Percentiles rank a stretch among this genome's conserved stretches.
These are phyloP conservation scores for Lactifluus subvellereus DNA, from an alignment of 768 basidiomycete genomes.

Conservation along the genomic window DNA sequence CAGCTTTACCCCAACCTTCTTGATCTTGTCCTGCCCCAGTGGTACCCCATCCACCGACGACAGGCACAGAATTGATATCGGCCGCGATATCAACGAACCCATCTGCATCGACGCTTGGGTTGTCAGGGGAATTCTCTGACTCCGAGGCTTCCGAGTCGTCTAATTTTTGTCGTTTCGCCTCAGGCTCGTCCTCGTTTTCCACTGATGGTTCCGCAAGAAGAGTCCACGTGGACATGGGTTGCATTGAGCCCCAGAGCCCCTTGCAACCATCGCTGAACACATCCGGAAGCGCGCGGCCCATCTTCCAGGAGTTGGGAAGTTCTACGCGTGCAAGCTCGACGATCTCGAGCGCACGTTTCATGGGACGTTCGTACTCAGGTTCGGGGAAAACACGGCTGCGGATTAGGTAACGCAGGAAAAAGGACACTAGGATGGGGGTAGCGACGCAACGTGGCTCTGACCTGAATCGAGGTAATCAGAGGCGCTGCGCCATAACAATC, in stretches of 20 bases:
- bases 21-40: background rate
- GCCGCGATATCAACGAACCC: background rate
- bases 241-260: conserved; percentile 41
- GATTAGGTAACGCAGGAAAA: conserved; percentile 58
- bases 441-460: conserved; percentile 43
- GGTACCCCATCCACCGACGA: conserved; percentile 6
- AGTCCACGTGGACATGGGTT: conserved; percentile 13
- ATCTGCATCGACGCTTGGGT: background rate
- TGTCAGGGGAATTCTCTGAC: background rate
- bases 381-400: conserved; percentile 52
- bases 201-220: conserved; percentile 9
- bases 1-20: conserved; percentile 19
- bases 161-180: conserved; percentile 27
- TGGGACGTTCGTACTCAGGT: conserved; percentile 37
- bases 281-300: conserved; percentile 46
- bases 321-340: conserved; percentile 42
- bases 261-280: conserved; percentile 45
- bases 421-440: conserved; percentile 49
- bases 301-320: conserved; percentile 43
- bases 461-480: conserved; percentile 29
- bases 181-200: conserved; percentile 17
- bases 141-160: conserved; percentile 3
- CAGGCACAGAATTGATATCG: background rate
- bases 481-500: conserved; percentile 17
- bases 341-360: conserved; percentile 44